These are phyloP conservation scores for Plasmodium reichenowi DNA, from an alignment of 169 alveolate species.

Conservation along the genomic window DNA sequence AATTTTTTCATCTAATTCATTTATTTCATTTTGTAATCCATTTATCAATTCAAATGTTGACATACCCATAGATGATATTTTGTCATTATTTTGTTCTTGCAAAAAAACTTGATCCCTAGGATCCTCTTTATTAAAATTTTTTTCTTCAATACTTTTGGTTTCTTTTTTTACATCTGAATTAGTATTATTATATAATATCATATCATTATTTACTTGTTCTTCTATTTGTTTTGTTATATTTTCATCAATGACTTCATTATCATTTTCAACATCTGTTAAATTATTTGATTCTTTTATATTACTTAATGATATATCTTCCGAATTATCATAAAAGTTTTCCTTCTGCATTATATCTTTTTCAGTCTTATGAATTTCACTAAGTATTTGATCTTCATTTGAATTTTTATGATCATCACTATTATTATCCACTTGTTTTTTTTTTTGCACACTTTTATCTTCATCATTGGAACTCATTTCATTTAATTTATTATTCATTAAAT, in stretches of 20 bases:
- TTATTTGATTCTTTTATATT: not conserved
- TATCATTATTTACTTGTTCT: conserved; percentile 1
- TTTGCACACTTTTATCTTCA: not conserved
- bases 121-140: not conserved
- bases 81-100: conserved; percentile 8
- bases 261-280: not conserved
- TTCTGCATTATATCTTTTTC: not conserved
- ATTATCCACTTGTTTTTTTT: not conserved
- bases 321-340: not conserved
- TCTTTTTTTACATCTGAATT: conserved; percentile 1
- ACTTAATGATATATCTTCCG: not conserved
- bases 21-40: conserved; percentile 68
- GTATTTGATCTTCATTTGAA: conserved; percentile 1
- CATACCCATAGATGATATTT: conserved; percentile 13
- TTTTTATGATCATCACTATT: not conserved
- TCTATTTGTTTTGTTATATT: not conserved
- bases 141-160: not conserved
- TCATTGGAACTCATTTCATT: not conserved
- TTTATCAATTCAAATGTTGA: conserved; percentile 65
- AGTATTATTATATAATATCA: not conserved
- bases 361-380: not conserved
- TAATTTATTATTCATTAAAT: not conserved
- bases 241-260: not conserved
- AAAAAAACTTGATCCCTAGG: not conserved
- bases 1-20: conserved; percentile 54